Conservation (phyloP, 2,329 filamentous ascomycete genomes). For the Trichophyton schoenleinii region DNA sequence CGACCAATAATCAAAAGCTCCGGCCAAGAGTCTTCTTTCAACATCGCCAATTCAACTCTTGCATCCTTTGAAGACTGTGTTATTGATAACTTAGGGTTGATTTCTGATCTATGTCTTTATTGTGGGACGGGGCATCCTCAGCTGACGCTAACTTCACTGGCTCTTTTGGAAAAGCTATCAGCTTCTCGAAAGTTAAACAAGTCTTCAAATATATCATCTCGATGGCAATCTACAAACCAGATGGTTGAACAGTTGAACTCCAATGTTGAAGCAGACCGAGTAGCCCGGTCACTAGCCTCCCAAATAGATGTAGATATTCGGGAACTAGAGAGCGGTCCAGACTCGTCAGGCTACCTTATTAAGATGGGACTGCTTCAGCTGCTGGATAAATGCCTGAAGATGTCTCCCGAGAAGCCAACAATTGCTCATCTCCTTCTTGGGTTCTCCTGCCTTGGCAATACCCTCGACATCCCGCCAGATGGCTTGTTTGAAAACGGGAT, state of each 20-base stretch:
- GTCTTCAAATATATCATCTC: constrained; percentile 50
- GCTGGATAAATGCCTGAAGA: constrained; percentile 63
- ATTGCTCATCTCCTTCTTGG: constrained; percentile 85
- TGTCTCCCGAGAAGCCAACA: constrained; percentile 63
- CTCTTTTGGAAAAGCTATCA: constrained; percentile 73
- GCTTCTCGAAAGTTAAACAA: constrained; percentile 70
- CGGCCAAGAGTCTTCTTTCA: constrained; percentile 44
- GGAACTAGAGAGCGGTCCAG: constrained; percentile 58
- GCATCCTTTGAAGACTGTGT: constrained; percentile 89
- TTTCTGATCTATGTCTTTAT: constrained; percentile 75
- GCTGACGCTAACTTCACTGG: constrained; percentile 66
- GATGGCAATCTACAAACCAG: constrained; percentile 60
- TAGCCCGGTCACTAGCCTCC: constrained; percentile 58
- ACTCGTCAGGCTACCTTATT: constrained; percentile 62
- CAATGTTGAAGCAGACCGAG: constrained; percentile 65
- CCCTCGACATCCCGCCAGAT: constrained; percentile 54
- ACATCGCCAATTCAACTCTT: constrained; percentile 62
- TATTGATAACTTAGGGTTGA: constrained; percentile 62
- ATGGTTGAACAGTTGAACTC: constrained; percentile 79
- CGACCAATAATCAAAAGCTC: constrained; percentile 62
- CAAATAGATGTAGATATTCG: constrained; percentile 54
- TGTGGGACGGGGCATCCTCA: constrained; percentile 73
- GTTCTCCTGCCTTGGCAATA: constrained; percentile 63
- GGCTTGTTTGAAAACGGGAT: constrained; percentile 54
- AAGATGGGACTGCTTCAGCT: constrained; percentile 80